Conservation (phyloP, 345 rosid species). For the Eutrema heterophyllum region DNA sequence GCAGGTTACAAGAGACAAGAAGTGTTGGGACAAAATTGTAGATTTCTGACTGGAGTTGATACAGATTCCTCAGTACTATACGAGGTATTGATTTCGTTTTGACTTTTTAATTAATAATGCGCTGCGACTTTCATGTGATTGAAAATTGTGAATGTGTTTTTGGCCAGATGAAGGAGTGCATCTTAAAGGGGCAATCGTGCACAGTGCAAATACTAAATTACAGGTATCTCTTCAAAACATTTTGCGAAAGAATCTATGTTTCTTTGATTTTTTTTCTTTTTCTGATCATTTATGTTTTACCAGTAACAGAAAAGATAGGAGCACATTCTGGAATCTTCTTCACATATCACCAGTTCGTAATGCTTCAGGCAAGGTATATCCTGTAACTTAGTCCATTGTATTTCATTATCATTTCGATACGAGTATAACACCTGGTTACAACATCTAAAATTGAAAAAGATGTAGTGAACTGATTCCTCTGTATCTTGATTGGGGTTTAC, state of each 20-base stretch:
- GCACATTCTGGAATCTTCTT: constrained; percentile 84
- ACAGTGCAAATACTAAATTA: constrained; percentile 90
- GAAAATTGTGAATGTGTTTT: neutral
- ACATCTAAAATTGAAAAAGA: too few relatives aligned
- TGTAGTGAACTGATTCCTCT: too few relatives aligned
- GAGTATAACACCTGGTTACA: too few relatives aligned
- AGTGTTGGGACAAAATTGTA: constrained; percentile 74
- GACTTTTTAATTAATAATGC: neutral
- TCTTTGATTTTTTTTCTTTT: constrained; percentile 18
- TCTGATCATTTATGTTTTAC: constrained; percentile 20
- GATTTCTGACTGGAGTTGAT: constrained; percentile 65
- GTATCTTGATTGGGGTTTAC: too few relatives aligned
- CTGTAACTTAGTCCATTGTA: neutral
- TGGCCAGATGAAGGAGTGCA: constrained; percentile 65
- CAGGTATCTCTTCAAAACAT: constrained; percentile 48
- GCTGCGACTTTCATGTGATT: neutral
- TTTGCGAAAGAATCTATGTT: constrained; percentile 15
- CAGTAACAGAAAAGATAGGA: constrained; percentile 68
- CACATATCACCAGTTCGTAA: constrained; percentile 89
- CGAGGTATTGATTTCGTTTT: constrained; percentile 42
- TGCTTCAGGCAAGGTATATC: constrained; percentile 90
- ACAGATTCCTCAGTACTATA: constrained; percentile 51
- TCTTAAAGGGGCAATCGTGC: constrained; percentile 63
- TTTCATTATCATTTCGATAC: neutral
- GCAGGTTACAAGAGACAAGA: constrained; percentile 78